Evolutionary conservation across 805 yeast genomes (phyloP).

Genomic region (Kregervanrija delftensis): DNA sequence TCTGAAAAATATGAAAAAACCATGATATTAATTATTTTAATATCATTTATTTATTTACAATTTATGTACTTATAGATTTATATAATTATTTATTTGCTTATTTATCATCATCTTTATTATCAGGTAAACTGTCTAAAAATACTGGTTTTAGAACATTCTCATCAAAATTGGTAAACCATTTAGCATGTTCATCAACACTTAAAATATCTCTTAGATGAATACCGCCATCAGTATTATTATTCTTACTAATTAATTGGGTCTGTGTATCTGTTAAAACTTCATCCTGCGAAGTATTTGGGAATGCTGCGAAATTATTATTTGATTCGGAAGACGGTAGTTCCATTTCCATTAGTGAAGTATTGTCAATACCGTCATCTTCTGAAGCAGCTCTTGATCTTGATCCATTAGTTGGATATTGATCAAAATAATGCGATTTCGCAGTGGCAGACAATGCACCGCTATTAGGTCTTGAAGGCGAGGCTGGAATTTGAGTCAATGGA

Average conservation of each 20-base stretch:
- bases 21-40: not conserved
- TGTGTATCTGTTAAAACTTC: not conserved
- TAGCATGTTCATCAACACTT: constrained; percentile 60
- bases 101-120: constrained; percentile 5
- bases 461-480: not conserved
- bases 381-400: constrained; percentile 20
- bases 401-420: constrained; percentile 10
- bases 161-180: constrained; percentile 91
- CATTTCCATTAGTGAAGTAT: constrained; percentile 10
- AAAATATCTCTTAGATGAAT: constrained; percentile 25
- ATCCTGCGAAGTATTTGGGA: constrained; percentile 3
- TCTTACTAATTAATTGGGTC: no score
- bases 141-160: constrained; percentile 93
- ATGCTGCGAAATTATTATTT: not conserved
- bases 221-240: constrained; percentile 8
- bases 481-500: not conserved
- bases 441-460: constrained; percentile 7
- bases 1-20: not conserved
- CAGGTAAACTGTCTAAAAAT: constrained; percentile 55
- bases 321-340: constrained; percentile 1
- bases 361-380: constrained; percentile 16
- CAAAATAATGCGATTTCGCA: constrained; percentile 17
- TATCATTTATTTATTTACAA: not conserved
- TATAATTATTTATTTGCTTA: not conserved
- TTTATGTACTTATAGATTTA: not conserved